These are phyloP conservation scores for Lipomyces starkeyi DNA, from an alignment of 805 yeast genomes.

Conservation along the genomic window DNA sequence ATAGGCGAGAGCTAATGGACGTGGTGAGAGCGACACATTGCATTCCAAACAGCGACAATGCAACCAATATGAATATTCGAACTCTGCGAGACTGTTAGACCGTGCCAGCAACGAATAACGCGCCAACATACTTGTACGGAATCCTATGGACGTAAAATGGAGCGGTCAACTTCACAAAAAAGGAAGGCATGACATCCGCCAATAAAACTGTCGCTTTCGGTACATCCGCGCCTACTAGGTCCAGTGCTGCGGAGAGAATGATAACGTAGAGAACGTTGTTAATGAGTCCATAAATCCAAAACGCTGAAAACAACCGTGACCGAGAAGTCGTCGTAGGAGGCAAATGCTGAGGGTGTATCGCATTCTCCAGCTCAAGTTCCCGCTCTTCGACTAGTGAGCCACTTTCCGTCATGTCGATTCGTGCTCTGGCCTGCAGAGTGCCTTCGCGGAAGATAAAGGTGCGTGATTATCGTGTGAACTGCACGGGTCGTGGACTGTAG, in stretches of 20 bases:
- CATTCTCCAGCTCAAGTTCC: background rate
- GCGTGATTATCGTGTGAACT: background rate
- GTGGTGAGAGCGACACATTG: conserved; percentile 58
- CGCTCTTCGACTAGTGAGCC: background rate
- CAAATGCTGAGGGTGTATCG: background rate
- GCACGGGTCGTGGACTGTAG: too few relatives aligned
- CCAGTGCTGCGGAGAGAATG: conserved; percentile 89
- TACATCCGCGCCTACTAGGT: conserved; percentile 77
- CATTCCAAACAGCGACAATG: conserved; percentile 76
- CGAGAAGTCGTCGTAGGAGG: background rate
- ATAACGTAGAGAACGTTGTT: conserved; percentile 92
- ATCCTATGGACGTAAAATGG: conserved; percentile 79
- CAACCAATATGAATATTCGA: conserved; percentile 62
- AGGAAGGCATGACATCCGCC: conserved; percentile 87
- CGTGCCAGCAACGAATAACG: background rate
- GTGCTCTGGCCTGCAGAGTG: background rate
- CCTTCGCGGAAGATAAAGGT: background rate
- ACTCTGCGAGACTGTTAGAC: conserved; percentile 22
- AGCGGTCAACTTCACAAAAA: conserved; percentile 69
- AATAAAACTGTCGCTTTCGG: conserved; percentile 87
- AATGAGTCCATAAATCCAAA: conserved; percentile 68
- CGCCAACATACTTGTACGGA: conserved; percentile 53
- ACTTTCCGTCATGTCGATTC: background rate
- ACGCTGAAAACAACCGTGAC: conserved; percentile 30
- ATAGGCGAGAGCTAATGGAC: conserved; percentile 51